Conservation (phyloP, 352 stramenopile species). For the Globisporangium uncinulatum region DNA sequence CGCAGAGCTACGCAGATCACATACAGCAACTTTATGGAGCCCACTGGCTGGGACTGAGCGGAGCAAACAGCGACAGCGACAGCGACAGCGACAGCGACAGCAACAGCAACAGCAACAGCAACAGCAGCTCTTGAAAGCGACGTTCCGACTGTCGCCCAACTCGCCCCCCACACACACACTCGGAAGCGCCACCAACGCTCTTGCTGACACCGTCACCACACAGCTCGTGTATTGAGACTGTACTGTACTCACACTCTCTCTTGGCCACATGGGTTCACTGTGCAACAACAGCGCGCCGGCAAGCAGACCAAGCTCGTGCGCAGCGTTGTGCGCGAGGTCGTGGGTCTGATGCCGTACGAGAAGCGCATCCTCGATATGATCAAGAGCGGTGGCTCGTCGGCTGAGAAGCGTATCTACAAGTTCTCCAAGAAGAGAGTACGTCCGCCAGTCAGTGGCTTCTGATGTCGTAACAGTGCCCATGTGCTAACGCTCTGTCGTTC, state of each 20-base stretch:
- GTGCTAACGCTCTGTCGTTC: neutral
- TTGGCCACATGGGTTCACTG: neutral
- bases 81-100: neutral
- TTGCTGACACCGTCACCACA: too few relatives aligned
- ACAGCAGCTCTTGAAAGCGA: neutral
- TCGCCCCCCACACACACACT: neutral
- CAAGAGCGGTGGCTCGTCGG: conserved; percentile 96
- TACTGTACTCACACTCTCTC: neutral
- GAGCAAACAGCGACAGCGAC: neutral
- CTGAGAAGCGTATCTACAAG: conserved; percentile 99
- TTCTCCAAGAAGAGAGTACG: conserved; percentile 96
- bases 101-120: neutral
- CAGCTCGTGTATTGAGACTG: neutral
- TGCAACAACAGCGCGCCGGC: conserved; percentile 47
- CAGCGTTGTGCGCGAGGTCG: conserved; percentile 96
- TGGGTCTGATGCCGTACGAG: conserved; percentile 98
- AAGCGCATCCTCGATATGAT: conserved; percentile 99
- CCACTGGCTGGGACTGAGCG: neutral
- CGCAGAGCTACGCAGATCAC: too few relatives aligned
- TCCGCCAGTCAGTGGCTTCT: conserved; percentile 9
- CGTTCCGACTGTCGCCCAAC: neutral
- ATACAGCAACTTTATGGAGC: neutral
- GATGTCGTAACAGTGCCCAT: neutral
- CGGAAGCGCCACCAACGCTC: too few relatives aligned
- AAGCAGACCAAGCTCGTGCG: conserved; percentile 96